Base-by-base conservation (phyloP, 768 basidiomycete genomes). In the Lentinula sp. region DNA sequence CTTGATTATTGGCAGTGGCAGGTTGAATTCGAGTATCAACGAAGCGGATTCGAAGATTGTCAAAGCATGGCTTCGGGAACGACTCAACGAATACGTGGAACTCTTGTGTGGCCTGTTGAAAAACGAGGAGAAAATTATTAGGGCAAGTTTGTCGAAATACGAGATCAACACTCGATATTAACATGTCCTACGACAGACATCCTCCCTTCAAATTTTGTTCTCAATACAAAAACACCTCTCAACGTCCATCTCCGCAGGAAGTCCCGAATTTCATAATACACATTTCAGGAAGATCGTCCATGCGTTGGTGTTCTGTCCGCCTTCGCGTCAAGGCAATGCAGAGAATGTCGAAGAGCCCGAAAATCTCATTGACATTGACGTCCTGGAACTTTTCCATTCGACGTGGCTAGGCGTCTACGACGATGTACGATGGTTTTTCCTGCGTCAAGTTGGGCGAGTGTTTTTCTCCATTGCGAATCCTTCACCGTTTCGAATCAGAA, bases 361-460 rank as follows among this genome's bases (percentile, higher is more conserved):
- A 70, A 73, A 39, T 39, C n/a, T 54, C 1, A 72, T 87, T 16
- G 82, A 87, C 59, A 57, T 76, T 4, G 87, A 89, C 60, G 84
- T 92, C 3, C 74, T 86, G 28, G 75, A 84, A 46, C 72, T 79
- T 10, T 92, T 93, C 66, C 75, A 86, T 58, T 80, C 82, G 51
- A 86, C 81, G 13, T 95, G 88, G 86, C 80, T 92, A 65, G 86
- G 84, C 64, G 83, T 89, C 11, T 69, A 90, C 69, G 89, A 93
- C 67, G 93, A 96, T 67, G 76, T 95, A 35, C 83, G 93, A 61
- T 95, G 90, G 90, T 91, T 89, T 75, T 94, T 93, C 76, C 79
- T 96, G 37, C 82, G 88, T 46, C 90, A 94, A 67, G 78, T 89
- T 59, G 82, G 78, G 92, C 89, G 71, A 61, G 82, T 75, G 5